Percentiles rank a stretch among this genome's conserved stretches.
phyloP scores from a whole-genome alignment of 176 grass and related monocot genomes.

The Bonia amplexicaulis region DNA sequence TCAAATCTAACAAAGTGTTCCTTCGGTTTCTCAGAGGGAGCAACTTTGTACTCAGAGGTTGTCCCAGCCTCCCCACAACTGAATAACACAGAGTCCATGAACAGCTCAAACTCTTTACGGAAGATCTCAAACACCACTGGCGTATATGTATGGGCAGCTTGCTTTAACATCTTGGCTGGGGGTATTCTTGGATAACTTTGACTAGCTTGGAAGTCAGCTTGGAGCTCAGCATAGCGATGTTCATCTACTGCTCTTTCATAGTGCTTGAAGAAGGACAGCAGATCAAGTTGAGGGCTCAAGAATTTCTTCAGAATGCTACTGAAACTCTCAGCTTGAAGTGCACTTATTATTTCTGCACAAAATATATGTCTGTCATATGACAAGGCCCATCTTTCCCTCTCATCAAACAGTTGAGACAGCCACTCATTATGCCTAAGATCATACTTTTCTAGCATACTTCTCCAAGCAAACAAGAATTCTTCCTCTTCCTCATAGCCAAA shows the following conservation, averaged over 20 bases:
- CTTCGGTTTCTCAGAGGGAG: constrained; percentile 76
- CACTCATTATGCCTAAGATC: constrained; percentile 95
- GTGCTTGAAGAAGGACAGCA: constrained; percentile 91
- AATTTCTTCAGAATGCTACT: constrained; percentile 80
- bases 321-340: constrained; percentile 80
- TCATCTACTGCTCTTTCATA: constrained; percentile 96
- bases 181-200: constrained; percentile 99
- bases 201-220: constrained; percentile 98
- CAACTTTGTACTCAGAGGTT: constrained; percentile 76
- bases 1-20: constrained; percentile 89
- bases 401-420: constrained; percentile 82
- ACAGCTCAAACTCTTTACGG: constrained; percentile 93
- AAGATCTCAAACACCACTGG: constrained; percentile 98
- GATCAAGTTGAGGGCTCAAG: constrained; percentile 81
- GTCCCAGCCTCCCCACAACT: constrained; percentile 66
- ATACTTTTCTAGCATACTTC: constrained; percentile 86
- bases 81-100: constrained; percentile 94
- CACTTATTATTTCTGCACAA: constrained; percentile 79
- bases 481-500: constrained; percentile 84
- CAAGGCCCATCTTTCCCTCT: constrained; percentile 84
- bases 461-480: constrained; percentile 84
- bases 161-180: constrained; percentile 89
- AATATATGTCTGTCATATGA: constrained; percentile 86
- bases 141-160: constrained; percentile 91
- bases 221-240: constrained; percentile 91